Evolutionary conservation across 176 grass and related monocot genomes (phyloP).

Genomic region (Calamus simplicifolius): DNA sequence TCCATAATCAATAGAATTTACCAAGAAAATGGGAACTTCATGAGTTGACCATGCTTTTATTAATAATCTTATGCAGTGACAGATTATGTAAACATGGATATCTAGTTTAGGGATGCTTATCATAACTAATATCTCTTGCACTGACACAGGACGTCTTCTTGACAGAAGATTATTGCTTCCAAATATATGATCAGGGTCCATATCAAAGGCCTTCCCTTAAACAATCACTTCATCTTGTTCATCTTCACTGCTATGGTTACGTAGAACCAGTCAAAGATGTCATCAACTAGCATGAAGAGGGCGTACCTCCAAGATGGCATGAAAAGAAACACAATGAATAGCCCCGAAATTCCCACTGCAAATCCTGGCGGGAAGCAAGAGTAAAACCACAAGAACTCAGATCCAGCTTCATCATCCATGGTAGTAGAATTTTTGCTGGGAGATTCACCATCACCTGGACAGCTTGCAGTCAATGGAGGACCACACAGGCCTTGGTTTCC

Average conservation of each 20-base stretch:
- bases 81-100: too few species aligned
- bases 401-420: neutral
- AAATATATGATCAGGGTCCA: too few species aligned
- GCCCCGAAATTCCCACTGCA: neutral
- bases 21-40: too few species aligned
- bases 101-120: too few species aligned
- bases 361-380: neutral
- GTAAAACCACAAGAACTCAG: neutral
- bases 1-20: too few species aligned
- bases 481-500: neutral
- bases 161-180: too few species aligned
- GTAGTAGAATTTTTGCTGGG: neutral
- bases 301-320: neutral
- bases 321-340: neutral
- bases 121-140: too few species aligned
- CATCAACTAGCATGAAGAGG: constrained; percentile 1
- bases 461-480: neutral
- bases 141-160: too few species aligned
- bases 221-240: too few species aligned
- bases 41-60: too few species aligned
- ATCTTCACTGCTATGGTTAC: neutral
- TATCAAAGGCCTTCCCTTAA: too few species aligned
- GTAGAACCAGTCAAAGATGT: neutral
- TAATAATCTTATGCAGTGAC: too few species aligned
- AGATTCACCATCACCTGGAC: neutral